Conservation (phyloP, 108 stramenopile species). For the Stephanodiscus triporus region DNA sequence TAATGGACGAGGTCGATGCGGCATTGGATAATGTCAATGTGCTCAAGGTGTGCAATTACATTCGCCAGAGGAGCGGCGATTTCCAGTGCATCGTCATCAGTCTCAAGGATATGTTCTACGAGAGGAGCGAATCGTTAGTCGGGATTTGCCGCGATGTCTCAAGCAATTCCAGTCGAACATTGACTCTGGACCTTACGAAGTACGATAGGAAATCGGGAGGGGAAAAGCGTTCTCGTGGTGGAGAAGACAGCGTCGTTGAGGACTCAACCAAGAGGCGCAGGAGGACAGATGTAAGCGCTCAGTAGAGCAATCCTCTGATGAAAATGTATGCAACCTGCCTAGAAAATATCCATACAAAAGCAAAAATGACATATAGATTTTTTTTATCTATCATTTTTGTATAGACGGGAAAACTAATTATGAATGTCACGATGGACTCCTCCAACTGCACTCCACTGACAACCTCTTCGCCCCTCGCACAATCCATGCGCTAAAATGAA, state of each 20-base stretch:
- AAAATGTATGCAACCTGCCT: neutral
- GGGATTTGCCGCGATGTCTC: conserved; percentile 93
- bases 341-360: neutral
- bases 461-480: too few species aligned
- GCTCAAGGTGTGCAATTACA: conserved; percentile 98
- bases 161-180: conserved; percentile 76
- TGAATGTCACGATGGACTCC: too few species aligned
- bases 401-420: too few species aligned
- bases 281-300: neutral
- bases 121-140: conserved; percentile 85
- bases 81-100: conserved; percentile 99
- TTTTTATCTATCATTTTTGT: neutral
- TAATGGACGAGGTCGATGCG: conserved; percentile 98
- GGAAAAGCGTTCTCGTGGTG: conserved; percentile 4
- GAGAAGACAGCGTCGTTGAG: neutral
- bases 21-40: conserved; percentile 96
- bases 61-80: conserved; percentile 86
- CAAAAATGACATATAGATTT: neutral
- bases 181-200: conserved; percentile 83
- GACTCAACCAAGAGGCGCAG: conserved; percentile 5
- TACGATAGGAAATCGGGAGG: conserved; percentile 31
- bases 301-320: neutral
- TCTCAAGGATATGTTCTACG: conserved; percentile 98
- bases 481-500: neutral
- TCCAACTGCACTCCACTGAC: too few species aligned